A percentile compares a stretch with the other conserved stretches of the same genome.
These are phyloP conservation scores for Colletotrichum paranaense DNA, from an alignment of 2,329 filamentous ascomycete genomes.

Conservation along the genomic window DNA sequence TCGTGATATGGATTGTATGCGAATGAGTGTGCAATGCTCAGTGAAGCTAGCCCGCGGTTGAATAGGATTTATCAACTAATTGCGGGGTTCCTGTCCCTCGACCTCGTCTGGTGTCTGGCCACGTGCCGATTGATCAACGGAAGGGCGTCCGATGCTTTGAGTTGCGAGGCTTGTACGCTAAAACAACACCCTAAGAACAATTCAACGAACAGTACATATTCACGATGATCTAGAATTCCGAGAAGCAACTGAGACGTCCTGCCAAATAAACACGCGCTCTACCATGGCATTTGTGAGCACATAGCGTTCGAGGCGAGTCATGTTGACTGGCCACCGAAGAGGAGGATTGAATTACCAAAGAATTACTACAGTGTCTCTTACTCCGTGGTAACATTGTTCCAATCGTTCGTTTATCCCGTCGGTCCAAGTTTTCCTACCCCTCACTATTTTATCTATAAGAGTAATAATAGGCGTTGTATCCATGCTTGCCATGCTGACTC, in stretches of 20 bases:
- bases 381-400: neutral
- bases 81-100: constrained; percentile 6
- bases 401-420: neutral
- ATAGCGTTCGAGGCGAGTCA: neutral
- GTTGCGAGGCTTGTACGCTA: neutral
- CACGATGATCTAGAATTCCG: neutral
- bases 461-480: neutral
- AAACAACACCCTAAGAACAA: neutral
- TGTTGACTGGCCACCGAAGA: neutral
- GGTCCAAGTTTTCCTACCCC: neutral
- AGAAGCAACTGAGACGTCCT: neutral
- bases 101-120: too few relatives aligned
- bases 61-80: neutral
- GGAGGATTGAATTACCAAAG: neutral
- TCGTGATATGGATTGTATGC: neutral
- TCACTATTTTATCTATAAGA: neutral
- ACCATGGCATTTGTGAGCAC: neutral
- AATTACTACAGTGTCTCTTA: neutral
- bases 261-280: neutral
- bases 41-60: constrained; percentile 32
- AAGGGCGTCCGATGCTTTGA: neutral
- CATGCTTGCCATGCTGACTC: neutral
- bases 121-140: neutral
- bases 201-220: neutral
- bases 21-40: constrained; percentile 37